Conservation (phyloP, 2,329 filamentous ascomycete species). For the Botrytis galanthina region DNA sequence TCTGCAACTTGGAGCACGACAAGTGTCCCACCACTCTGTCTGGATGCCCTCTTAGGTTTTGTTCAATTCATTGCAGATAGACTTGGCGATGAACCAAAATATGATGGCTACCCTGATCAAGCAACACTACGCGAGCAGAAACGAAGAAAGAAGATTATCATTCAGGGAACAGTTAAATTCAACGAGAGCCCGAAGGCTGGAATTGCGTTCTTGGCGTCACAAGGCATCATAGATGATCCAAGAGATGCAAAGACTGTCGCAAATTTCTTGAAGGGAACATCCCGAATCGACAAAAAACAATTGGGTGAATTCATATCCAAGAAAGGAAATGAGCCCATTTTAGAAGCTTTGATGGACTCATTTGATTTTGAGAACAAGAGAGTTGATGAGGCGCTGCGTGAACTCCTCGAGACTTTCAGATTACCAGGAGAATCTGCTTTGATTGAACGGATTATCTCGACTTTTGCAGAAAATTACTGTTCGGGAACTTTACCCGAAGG, state of each 20-base stretch:
- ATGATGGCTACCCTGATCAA: constrained; percentile 65
- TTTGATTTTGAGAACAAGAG: constrained; percentile 86
- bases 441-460: constrained; percentile 87
- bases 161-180: constrained; percentile 84
- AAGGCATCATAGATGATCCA: constrained; percentile 78
- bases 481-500: constrained; percentile 65
- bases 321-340: constrained; percentile 77
- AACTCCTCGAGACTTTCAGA: constrained; percentile 87
- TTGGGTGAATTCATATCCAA: constrained; percentile 94
- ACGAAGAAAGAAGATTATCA: constrained; percentile 80
- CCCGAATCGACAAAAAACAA: constrained; percentile 82
- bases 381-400: constrained; percentile 84
- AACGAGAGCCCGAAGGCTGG: constrained; percentile 93
- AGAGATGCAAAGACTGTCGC: constrained; percentile 76
- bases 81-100: constrained; percentile 65
- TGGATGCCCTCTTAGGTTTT: constrained; percentile 87
- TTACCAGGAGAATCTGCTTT: constrained; percentile 89
- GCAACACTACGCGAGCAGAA: constrained; percentile 67
- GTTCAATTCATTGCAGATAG: constrained; percentile 90
- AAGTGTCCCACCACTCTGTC: constrained; percentile 89
- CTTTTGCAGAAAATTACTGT: constrained; percentile 84
- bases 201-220: constrained; percentile 77
- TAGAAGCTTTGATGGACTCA: constrained; percentile 79
- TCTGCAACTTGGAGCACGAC: constrained; percentile 99
- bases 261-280: constrained; percentile 83